Percentiles rank a stretch among this genome's conserved stretches.
Conservation (phyloP, 208 protist species). For the Leptomonas pyrrhocoris region DNA sequence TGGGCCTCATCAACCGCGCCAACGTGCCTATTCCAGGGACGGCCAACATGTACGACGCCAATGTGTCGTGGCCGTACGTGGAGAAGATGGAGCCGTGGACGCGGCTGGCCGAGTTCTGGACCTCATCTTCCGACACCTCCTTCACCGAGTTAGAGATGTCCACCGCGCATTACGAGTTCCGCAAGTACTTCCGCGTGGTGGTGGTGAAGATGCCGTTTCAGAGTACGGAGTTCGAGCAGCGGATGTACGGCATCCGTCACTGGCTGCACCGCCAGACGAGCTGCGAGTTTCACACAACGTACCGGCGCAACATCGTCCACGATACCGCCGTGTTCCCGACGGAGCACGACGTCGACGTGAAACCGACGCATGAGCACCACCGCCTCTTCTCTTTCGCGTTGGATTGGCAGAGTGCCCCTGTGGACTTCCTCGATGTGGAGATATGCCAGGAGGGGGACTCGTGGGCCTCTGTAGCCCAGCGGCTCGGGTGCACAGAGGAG, state of each 20-base stretch:
- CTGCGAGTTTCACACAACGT: conserved; percentile 89
- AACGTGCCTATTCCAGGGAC: conserved; percentile 81
- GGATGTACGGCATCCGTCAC: conserved; percentile 87
- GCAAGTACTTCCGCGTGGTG: conserved; percentile 88
- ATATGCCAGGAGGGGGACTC: conserved; percentile 56
- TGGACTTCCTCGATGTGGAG: conserved; percentile 61
- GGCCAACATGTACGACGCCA: conserved; percentile 80
- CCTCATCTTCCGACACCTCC: conserved; percentile 83
- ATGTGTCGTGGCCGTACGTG: conserved; percentile 85
- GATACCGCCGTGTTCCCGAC: conserved; percentile 81
- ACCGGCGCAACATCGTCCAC: conserved; percentile 83
- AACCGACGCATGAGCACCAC: conserved; percentile 83
- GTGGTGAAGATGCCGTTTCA: conserved; percentile 89
- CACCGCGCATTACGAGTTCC: conserved; percentile 89
- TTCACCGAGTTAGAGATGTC: conserved; percentile 90
- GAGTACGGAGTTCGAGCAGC: conserved; percentile 90
- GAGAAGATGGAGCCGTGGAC: conserved; percentile 89
- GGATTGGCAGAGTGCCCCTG: conserved; percentile 84
- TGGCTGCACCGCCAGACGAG: conserved; percentile 89
- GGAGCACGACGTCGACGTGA: conserved; percentile 67
- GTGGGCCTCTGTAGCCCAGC: conserved; percentile 61
- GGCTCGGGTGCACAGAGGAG: conserved; percentile 56
- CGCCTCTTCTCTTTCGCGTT: conserved; percentile 91
- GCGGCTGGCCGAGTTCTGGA: conserved; percentile 89
- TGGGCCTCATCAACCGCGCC: conserved; percentile 77